Evolutionary conservation across 306 rosid genomes (phyloP), one percentile per base, ranked within the genome.

Genomic region (Hylodesmum podocarpum): DNA sequence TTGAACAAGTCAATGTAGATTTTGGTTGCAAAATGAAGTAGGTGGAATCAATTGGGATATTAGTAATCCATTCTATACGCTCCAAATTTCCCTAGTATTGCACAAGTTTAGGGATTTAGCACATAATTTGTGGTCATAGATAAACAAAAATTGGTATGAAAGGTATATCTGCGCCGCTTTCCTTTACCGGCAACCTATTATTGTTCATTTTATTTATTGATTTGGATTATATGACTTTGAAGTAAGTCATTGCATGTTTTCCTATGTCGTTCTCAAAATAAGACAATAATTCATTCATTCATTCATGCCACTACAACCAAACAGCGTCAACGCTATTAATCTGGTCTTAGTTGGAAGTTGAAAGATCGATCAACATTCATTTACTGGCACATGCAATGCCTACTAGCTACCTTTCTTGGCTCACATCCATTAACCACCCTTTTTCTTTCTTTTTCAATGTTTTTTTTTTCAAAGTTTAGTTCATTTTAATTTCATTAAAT

Each of bases 161-260:
- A 74, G 29, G 22, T 27, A 37, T 61, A 66, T 50, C 33, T 2
- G 53, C 68, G 83, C 83, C 66, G 82, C 69, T 18, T 78, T 82
- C n/a, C 22, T 82, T 82, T 78, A 82, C 86, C 37, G n/a, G n/a
- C n/a, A n/a, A 46, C 27, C 10, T 54, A 25, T 28, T 50, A 12
- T 71, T 72, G 22, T 57, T 46, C 9, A 29, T 6, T 11, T 49
- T 39, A 40, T 28, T 25, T 70, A 12, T 36, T 62, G 28, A 39
- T 54, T 54, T 54, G 8, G 62, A 54, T 54, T 54, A 1, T 22
- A 53, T 54, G 62, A 54, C 62, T 54, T 54, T 54, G 18, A 12
- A 29, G 29, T 69, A 37, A 55, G 70, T 65, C 50, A 5, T 34
- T 41, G n/a, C n/a, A n/a, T n/a, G n/a, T n/a, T 5, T 37, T 44